Evolutionary conservation across 2,329 filamentous ascomycete genomes (phyloP), one percentile per base, ranked within the genome.

Genomic region (Xylariaceae sp.): DNA sequence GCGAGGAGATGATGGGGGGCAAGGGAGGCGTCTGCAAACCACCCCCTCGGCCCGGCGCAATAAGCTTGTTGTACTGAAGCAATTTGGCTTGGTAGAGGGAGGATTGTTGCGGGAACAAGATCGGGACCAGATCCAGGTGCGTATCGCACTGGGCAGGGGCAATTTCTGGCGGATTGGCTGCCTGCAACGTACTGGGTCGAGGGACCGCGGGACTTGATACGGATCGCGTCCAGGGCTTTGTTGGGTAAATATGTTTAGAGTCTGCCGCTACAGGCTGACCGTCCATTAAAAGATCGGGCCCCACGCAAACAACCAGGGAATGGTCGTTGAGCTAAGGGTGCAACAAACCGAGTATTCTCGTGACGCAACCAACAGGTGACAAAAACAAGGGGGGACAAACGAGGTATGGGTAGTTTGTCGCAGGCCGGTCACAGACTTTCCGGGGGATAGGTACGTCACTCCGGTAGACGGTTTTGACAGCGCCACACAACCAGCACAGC

Each of bases 21-120:
- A 82, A 75, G 54, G 81, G 78, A 58, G 77, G 71, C 55, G 78
- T 75, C 65, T 83, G 80, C 55, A 84, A 70, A 63, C 80, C 79
- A 62, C 79, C 78, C 53, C 70, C 69, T 64, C 80, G 73, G 53
- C 78, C 73, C 46, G 80, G 77, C 49, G 81, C 80, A 61, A 86
- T 77, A 66, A 86, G 80, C 65, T 79, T 80, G 69, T 85, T 86
- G 75, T 86, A 86, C 62, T 84, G 78, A 48, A 81, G 75, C 52
- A 86, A 77, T 69, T 84, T 81, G 50, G 80, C 80, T 65, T 85
- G 80, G 69, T 83, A 82, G 59, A 80, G 72, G 40, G 76, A 80
- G 32, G 78, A 73, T 60, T 84, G 80, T 58, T 83, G 81, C 15
- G 80, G 80, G 54, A 83, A 74, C 62, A 83, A 71, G 58, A 82